Evolutionary conservation across 805 yeast genomes (phyloP).

Genomic region (Candida endomychidarum): DNA sequence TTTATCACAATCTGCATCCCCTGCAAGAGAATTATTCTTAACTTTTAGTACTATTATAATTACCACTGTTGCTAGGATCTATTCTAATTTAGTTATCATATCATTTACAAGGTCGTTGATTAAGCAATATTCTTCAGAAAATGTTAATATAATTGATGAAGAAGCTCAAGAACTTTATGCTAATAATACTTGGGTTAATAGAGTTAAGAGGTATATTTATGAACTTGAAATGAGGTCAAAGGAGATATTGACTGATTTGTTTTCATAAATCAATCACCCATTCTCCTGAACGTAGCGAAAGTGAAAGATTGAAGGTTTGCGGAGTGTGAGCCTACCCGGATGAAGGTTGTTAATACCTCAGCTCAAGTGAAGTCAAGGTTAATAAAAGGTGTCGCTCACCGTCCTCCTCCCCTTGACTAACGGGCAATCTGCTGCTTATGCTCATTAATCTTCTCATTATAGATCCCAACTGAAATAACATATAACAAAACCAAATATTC

Average conservation of each 20-base stretch:
- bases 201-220: conserved; percentile 21
- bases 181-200: conserved; percentile 21
- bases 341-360: no score
- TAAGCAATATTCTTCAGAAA: conserved; percentile 29
- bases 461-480: no score
- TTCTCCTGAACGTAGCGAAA: no score
- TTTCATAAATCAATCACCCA: conserved; percentile 15
- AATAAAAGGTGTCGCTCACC: no score
- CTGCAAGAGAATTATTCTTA: conserved; percentile 52
- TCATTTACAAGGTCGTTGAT: conserved; percentile 61
- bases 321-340: no score
- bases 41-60: conserved; percentile 51
- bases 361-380: no score
- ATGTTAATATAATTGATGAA: conserved; percentile 21
- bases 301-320: no score
- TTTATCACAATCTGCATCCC: conserved; percentile 63
- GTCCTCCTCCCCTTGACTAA: no score
- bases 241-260: conserved; percentile 24
- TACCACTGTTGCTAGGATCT: conserved; percentile 51
- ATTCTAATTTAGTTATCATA: conserved; percentile 57
- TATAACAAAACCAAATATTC: no score
- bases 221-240: conserved; percentile 35
- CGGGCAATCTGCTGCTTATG: no score
- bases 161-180: conserved; percentile 28
- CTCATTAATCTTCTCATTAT: no score